These are phyloP conservation scores for Kluyveromyces sp. DNA, from an alignment of 1,139 yeast species.

Conservation along the genomic window DNA sequence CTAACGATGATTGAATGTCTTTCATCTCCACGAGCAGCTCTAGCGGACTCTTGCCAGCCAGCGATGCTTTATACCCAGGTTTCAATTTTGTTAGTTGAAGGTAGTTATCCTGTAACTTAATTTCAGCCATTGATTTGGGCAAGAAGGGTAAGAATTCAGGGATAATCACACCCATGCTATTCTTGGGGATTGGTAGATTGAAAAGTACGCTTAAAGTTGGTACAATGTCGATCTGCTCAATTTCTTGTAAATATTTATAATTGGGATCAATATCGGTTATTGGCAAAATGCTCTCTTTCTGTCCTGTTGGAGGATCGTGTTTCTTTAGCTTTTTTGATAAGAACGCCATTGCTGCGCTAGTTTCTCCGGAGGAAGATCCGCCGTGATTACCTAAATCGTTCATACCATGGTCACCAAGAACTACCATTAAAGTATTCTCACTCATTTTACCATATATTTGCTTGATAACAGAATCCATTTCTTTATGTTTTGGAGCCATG, in stretches of 20 bases:
- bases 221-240: slow-evolving; percentile 82
- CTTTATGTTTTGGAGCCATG: slow-evolving; percentile 75
- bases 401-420: slow-evolving; percentile 96
- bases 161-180: slow-evolving; percentile 71
- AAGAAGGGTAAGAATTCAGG: slow-evolving; percentile 50
- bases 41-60: slow-evolving; percentile 15
- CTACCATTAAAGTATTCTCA: slow-evolving; percentile 58
- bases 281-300: slow-evolving; percentile 36
- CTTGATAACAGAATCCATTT: slow-evolving; percentile 68
- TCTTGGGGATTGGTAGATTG: slow-evolving; percentile 78
- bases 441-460: slow-evolving; percentile 44
- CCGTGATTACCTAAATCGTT: slow-evolving; percentile 86
- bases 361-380: slow-evolving; percentile 87
- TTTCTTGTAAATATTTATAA: slow-evolving; percentile 43
- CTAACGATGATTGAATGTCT: slow-evolving; percentile 46
- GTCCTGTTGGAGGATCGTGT: slow-evolving; percentile 16
- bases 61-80: slow-evolving; percentile 5
- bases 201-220: slow-evolving; percentile 73
- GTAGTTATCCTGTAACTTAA: slow-evolving; percentile 49
- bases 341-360: slow-evolving; percentile 72
- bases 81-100: slow-evolving; percentile 42
- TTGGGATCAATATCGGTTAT: slow-evolving; percentile 30
- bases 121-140: slow-evolving; percentile 33
- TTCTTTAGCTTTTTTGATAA: slow-evolving; percentile 51
- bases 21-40: slow-evolving; percentile 37